phyloP scores from a whole-genome alignment of 176 grass and related monocot species.

The Hsuehochloa calcarea region DNA sequence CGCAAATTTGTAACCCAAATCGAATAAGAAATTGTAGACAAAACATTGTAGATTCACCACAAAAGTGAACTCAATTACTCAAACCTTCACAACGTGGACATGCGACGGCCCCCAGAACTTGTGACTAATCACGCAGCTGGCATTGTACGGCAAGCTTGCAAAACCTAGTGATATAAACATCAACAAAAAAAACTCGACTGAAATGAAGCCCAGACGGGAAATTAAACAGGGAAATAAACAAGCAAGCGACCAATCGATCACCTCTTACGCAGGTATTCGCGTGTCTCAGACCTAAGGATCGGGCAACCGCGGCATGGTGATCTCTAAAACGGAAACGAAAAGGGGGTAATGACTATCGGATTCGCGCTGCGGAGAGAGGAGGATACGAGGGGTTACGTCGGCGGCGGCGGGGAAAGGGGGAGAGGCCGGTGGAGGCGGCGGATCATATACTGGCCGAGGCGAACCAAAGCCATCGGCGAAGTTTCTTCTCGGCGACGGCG shows the following conservation, averaged over 20 bases:
- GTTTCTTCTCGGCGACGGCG: slow-evolving; percentile 13
- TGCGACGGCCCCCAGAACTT: slow-evolving; percentile 22
- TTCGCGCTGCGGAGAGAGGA: background rate
- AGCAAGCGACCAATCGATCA: slow-evolving; percentile 6
- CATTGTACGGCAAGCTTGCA: slow-evolving; percentile 36
- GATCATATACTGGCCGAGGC: slow-evolving; percentile 23
- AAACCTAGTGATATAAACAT: slow-evolving; percentile 33
- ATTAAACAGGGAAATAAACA: background rate
- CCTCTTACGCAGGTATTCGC: slow-evolving; percentile 31
- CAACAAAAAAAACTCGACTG: background rate
- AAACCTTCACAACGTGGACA: slow-evolving; percentile 43
- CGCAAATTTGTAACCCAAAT: background rate
- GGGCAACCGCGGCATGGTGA: background rate
- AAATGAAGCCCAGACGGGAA: background rate
- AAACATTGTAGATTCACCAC: background rate
- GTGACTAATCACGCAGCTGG: slow-evolving; percentile 14
- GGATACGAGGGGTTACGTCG: slow-evolving; percentile 16
- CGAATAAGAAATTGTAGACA: background rate
- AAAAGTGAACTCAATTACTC: slow-evolving; percentile 15
- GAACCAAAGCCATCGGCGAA: slow-evolving; percentile 48
- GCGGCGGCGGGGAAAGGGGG: background rate
- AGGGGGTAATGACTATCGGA: background rate
- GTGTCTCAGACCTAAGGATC: slow-evolving; percentile 19
- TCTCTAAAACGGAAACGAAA: slow-evolving; percentile 21
- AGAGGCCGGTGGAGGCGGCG: slow-evolving; percentile 34